phyloP scores from a whole-genome alignment of 371 early-diverging fungal genomes.

The Coemansia sp. region DNA sequence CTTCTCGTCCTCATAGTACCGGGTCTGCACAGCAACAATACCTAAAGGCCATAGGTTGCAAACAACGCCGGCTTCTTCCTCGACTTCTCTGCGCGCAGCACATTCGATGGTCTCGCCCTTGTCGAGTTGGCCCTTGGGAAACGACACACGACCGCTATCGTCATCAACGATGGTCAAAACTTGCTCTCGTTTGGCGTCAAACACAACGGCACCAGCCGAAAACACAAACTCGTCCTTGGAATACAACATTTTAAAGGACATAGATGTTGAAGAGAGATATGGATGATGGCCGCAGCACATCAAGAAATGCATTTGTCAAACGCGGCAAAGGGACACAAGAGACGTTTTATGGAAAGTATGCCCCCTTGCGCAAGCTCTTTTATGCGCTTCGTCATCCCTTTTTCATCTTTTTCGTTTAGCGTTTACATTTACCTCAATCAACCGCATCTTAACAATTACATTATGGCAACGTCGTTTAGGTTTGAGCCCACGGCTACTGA shows the following conservation, averaged over 20 bases:
- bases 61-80: slow-evolving; percentile 36
- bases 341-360: not conserved
- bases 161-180: slow-evolving; percentile 20
- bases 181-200: slow-evolving; percentile 9
- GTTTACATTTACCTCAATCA: slow-evolving; percentile 5
- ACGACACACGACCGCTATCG: slow-evolving; percentile 2
- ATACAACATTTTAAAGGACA: slow-evolving; percentile 15
- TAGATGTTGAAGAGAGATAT: not conserved
- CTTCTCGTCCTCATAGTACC: slow-evolving; percentile 7
- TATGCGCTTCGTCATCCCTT: not conserved
- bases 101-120: slow-evolving; percentile 16
- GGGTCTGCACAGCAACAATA: slow-evolving; percentile 22
- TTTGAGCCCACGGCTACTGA: slow-evolving; percentile 19
- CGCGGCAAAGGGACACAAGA: slow-evolving; percentile 8
- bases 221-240: slow-evolving; percentile 13
- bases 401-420: not conserved
- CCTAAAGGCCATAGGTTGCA: slow-evolving; percentile 21
- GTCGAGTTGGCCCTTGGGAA: slow-evolving; percentile 42
- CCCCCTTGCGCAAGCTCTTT: slow-evolving; percentile 7
- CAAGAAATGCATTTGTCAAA: not conserved
- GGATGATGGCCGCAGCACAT: not conserved
- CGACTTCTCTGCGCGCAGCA: slow-evolving; percentile 35
- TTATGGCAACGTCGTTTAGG: slow-evolving; percentile 35
- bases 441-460: not conserved
- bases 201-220: slow-evolving; percentile 46